These are phyloP conservation scores for Fusarium veterinarium DNA, from an alignment of 2,329 filamentous ascomycete species.

Conservation along the genomic window DNA sequence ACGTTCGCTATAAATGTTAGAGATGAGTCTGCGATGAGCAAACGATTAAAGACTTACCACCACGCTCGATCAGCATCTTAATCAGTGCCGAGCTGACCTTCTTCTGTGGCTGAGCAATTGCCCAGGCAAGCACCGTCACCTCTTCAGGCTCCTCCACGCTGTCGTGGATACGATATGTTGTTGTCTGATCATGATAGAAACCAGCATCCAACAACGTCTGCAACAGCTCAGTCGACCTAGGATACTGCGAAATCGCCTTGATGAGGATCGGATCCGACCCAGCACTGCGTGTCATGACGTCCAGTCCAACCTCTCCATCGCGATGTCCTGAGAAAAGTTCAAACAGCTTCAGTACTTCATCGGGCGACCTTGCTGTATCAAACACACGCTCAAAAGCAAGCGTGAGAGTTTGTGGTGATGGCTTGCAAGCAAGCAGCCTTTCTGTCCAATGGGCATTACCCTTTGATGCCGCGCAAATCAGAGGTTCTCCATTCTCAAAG, in stretches of 20 bases:
- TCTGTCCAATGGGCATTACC: slow-evolving; percentile 62
- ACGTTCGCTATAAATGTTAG: slow-evolving; percentile 60
- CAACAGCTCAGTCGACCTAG: slow-evolving; percentile 64
- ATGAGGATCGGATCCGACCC: slow-evolving; percentile 62
- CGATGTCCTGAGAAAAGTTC: slow-evolving; percentile 63
- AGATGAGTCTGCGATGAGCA: not conserved
- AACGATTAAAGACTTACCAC: slow-evolving; percentile 45
- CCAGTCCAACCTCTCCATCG: slow-evolving; percentile 60
- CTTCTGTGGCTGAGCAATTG: slow-evolving; percentile 71
- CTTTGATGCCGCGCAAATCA: slow-evolving; percentile 65
- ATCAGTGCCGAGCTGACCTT: slow-evolving; percentile 69
- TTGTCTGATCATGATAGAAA: slow-evolving; percentile 68
- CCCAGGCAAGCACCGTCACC: slow-evolving; percentile 70
- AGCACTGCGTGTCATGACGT: slow-evolving; percentile 59
- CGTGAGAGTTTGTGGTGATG: slow-evolving; percentile 62
- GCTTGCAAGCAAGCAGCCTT: slow-evolving; percentile 61
- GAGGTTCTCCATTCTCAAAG: slow-evolving; percentile 63
- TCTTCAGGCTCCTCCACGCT: slow-evolving; percentile 63
- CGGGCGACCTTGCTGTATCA: slow-evolving; percentile 61
- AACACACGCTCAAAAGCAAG: slow-evolving; percentile 68
- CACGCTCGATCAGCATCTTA: slow-evolving; percentile 63
- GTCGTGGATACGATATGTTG: slow-evolving; percentile 56
- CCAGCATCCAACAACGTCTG: slow-evolving; percentile 66
- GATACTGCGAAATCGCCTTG: slow-evolving; percentile 65
- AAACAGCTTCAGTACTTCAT: slow-evolving; percentile 62